A percentile compares a stretch with the other conserved stretches of the same genome.
Evolutionary conservation across 257 asterid species (phyloP).

Genomic region (Solanum sejunctum): DNA sequence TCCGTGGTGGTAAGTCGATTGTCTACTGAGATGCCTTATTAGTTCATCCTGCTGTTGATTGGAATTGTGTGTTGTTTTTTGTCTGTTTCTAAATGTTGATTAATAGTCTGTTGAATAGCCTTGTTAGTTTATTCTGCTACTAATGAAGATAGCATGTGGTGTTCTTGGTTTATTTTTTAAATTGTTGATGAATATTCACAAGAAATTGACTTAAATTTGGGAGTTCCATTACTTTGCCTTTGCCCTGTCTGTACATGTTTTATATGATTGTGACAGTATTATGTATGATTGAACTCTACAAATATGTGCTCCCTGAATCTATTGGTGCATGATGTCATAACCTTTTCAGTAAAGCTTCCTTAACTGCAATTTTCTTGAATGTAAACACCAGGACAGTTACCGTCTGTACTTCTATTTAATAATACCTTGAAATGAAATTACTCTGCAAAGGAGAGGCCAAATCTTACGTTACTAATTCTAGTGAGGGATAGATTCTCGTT

Average conservation of each 20-base stretch:
- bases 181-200: background rate
- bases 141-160: background rate
- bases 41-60: background rate
- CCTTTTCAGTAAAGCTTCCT: background rate
- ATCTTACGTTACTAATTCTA: background rate
- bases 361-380: background rate
- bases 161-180: background rate
- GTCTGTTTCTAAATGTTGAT: background rate
- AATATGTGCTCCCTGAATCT: background rate
- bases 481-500: background rate
- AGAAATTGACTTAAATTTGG: background rate
- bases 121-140: background rate
- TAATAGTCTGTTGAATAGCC: background rate
- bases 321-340: background rate
- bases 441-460: background rate
- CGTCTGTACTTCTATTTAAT: background rate
- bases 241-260: background rate
- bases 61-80: background rate
- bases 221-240: background rate
- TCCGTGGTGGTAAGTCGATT: slow-evolving; percentile 82
- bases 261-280: background rate
- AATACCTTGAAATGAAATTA: background rate
- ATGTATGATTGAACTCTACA: background rate
- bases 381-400: background rate
- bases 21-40: background rate